Evolutionary conservation across 805 yeast genomes (phyloP), one percentile per base, ranked within the genome.

Genomic region (Starmerella sp.): DNA sequence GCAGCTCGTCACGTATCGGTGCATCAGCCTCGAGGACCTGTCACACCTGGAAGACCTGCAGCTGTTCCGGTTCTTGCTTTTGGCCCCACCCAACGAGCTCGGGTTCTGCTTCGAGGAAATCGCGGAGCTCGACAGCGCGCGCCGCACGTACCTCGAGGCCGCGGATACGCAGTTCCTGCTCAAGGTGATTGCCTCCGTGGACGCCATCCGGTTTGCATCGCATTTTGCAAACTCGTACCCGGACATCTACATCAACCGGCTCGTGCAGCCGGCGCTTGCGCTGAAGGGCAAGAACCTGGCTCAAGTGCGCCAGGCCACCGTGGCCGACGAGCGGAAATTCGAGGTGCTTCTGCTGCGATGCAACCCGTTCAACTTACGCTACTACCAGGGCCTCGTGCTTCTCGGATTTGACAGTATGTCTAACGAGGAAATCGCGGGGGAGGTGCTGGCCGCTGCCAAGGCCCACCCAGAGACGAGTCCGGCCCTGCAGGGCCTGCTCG

Each of bases 331-430:
- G 36, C 48, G 55, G n/a, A 15, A 52, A 10, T 53, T 60, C 41
- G 53, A 51, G 5, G 45, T 36, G 5, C 38, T 60, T 11, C 59
- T 60, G n/a, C 29, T 31, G 2, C 38, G 56, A 10, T 54, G 62
- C 46, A 60, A 56, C 13, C 59, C 62, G 1, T 60, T 60, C 51
- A 59, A 62, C 30, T 49, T 60, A 29, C 41, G 53, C 6, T 60
- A 42, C 54, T 53, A 55, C 34, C 59, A 54, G 34, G 60, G 62
- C 14, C 29, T 60, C 22, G 57, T 49, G 28, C 22, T 50, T 11
- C 34, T 60, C 6, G 52, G 42, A 0, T 52, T 56, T 17, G 48
- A 47, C 14, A 51, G 31, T 2, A 34, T 11, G 31, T 36, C 48
- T 4, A n/a, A 48, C 10, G 57, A 51, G 1, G 46, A 31, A 5